Percentiles rank a stretch among this genome's conserved stretches.
These are phyloP conservation scores for Diaporthe sp. DNA, from an alignment of 2,329 filamentous ascomycete genomes.

Conservation along the genomic window DNA sequence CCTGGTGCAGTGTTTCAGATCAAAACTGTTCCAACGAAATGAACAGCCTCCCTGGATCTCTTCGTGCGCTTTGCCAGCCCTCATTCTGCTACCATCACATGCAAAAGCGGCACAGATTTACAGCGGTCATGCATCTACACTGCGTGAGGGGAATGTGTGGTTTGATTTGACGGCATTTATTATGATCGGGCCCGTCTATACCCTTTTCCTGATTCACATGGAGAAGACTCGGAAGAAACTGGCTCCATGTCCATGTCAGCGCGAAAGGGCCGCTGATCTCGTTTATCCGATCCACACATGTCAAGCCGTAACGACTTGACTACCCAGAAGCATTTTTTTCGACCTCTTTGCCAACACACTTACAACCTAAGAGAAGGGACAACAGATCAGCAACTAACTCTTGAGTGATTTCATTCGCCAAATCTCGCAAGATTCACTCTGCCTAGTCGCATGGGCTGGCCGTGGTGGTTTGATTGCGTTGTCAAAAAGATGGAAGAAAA, in stretches of 20 bases:
- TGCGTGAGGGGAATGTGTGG: constrained; percentile 20
- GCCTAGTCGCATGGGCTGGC: constrained; percentile 34
- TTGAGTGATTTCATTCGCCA: constrained; percentile 29
- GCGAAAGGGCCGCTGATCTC: constrained; percentile 24
- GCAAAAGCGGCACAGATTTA: constrained; percentile 14
- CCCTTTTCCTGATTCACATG: constrained; percentile 32
- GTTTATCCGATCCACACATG: constrained; percentile 20
- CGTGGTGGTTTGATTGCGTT: constrained; percentile 30
- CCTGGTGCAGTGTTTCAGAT: constrained; percentile 96
- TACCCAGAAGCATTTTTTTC: constrained; percentile 16
- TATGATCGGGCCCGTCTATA: constrained; percentile 37
- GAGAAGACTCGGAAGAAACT: constrained; percentile 7
- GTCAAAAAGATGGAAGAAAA: constrained; percentile 40
- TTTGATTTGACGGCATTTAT: constrained; percentile 36
- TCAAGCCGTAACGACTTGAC: constrained; percentile 27
- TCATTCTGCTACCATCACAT: not conserved
- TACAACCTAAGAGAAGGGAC: constrained; percentile 40
- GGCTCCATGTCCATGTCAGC: constrained; percentile 24
- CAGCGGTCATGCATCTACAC: constrained; percentile 27
- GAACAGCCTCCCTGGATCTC: constrained; percentile 52
- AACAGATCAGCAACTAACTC: constrained; percentile 38
- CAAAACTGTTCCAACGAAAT: constrained; percentile 81
- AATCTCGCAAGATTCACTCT: constrained; percentile 38
- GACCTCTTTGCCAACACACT: constrained; percentile 30
- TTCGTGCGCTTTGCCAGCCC: not conserved